Base-by-base conservation (phyloP, 345 rosid genomes). In the Boechera retrofracta region DNA sequence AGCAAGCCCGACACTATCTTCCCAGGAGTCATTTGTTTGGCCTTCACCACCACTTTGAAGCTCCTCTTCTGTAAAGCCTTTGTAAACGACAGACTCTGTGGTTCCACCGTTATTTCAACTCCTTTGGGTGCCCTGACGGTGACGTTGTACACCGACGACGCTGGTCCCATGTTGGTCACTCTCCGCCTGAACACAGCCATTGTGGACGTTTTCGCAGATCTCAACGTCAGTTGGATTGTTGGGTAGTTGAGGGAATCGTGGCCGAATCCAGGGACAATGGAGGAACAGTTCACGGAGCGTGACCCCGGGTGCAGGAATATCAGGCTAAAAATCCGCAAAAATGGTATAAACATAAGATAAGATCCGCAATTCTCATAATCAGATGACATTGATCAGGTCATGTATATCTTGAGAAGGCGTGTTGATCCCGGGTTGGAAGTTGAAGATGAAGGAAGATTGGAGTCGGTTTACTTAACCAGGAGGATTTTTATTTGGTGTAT, bases 191-290 rank as follows among this genome's bases (percentile, higher is more conserved):
- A 91, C 73, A 87, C 80, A 16, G 81, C 88, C 6, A 77, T 3
- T 0, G 85, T 88, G 10, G 81, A 80, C 11, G 71, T 35, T 58
- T 75, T 45, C 39, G 73, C 78, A 1, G 65, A 60, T 71, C 62
- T 73, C 69, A 84, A 32, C 31, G 73, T 73, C 4, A 94, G 86
- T 18, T 94, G 98, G 81, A 94, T 86, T 0, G 97, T 86, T 41
- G 97, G 97, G 78, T 94, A 94, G 82, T 94, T 94, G 7, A 94
- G 81, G 16, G 93, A 86, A 74, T 90, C 98, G 13, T 83, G 84
- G 24, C 24, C 24, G 24, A 21, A 1, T 21, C 24, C 24, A 21
- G 24, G 24, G 24, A 21, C 24, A 21, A 91, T 72, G 1, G 91
- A 82, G 35, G 97, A 86, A 73, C 98, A 94, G 69, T 84, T 89